phyloP scores from a whole-genome alignment of 495 filamentous ascomycete genomes.

The Penicillium salamii region DNA sequence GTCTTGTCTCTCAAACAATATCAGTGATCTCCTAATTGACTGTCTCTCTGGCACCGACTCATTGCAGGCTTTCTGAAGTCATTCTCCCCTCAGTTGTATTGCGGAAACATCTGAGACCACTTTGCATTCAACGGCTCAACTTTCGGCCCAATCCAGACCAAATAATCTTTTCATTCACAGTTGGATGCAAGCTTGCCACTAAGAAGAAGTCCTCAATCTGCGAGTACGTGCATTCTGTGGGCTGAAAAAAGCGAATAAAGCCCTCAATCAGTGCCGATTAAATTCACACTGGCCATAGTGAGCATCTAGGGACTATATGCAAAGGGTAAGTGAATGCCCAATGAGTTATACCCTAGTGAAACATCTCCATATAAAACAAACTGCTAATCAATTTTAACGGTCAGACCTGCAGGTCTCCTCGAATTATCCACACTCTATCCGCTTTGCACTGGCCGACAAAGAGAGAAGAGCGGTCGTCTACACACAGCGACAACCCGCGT shows the following conservation, averaged over 20 bases:
- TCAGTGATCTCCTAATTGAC: neutral
- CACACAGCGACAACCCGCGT: slow-evolving; percentile 30
- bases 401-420: slow-evolving; percentile 30
- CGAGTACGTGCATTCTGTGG: no score
- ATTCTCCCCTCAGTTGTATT: neutral
- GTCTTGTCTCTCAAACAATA: slow-evolving; percentile 8
- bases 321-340: slow-evolving; percentile 11
- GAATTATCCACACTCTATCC: slow-evolving; percentile 14
- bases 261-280: no score
- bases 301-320: neutral
- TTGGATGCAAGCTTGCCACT: neutral
- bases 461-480: slow-evolving; percentile 20
- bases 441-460: slow-evolving; percentile 18
- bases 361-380: slow-evolving; percentile 26
- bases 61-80: neutral
- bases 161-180: neutral
- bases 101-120: slow-evolving; percentile 23
- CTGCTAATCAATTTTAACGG: slow-evolving; percentile 12
- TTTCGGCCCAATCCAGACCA: neutral
- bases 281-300: neutral
- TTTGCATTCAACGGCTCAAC: slow-evolving; percentile 21
- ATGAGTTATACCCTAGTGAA: slow-evolving; percentile 15
- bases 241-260: no score
- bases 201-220: neutral
- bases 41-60: no score